Base-by-base conservation (phyloP, 2,329 filamentous ascomycete species). In the Fusarium stilboides region DNA sequence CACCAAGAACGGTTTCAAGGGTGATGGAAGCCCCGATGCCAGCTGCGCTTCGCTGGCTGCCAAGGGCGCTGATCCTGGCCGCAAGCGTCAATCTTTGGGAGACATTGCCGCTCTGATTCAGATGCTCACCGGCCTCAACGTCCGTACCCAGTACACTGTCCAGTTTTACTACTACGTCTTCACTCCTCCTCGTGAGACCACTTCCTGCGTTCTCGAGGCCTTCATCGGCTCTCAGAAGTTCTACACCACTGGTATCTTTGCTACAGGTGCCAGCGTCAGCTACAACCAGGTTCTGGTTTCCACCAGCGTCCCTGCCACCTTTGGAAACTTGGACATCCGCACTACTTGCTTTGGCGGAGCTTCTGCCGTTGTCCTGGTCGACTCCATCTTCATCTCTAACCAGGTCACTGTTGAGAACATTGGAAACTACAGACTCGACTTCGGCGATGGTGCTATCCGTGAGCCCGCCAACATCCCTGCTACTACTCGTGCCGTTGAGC, bases 341-440 rank as follows among this genome's bases (percentile, higher is more conserved):
- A 45, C 69, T 6, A 42, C 31, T 2, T 73, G 70, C 28, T 24
- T 13, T 3, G 12, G 19, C 5, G 68, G 68, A 7, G 65, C 55
- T 2, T 40, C 61, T 1, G 57, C 65, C 0, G 13, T 46, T 0
- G 33, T 73, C 4, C 54, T 69, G 7, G 22, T 72, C 5, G 70
- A 72, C 17, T 68, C 70, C 0, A 56, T 72, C 46, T 72, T 72
- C 31, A 43, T 72, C 2, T 72, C 69, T 3, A 70, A 72, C 50
- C 47, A 70, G 33, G 69, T 72, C 15, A 72, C 69, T 8, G 57
- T 62, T 9, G 49, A 57, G n/a, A 72, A 60, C 37, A 72, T 72
- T 12, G 45, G 43, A 12, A 24, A 59, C 17, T 62, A 58, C 14
- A 22, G 44, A 3, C 56, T 73, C 34, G 60, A 65, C 33, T 73